Evolutionary conservation across 2,329 filamentous ascomycete genomes (phyloP), one percentile per base, ranked within the genome.

Genomic region (Lecanoromycetidae sp.): DNA sequence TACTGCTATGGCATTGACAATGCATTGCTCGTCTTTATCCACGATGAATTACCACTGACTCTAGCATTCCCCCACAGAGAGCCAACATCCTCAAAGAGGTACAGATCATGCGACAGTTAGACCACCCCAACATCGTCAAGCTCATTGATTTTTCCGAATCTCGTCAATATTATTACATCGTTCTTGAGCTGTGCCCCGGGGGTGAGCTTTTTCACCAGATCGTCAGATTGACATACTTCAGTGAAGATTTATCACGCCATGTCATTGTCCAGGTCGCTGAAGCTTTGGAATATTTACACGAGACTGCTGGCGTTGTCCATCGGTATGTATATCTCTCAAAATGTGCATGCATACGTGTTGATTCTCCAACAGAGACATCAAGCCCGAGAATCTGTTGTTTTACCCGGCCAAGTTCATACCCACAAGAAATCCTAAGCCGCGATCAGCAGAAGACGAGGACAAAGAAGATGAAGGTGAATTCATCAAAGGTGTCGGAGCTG

Each of bases 181-280:
- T 98, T 35, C 78, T 98, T 33, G 91, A 98, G 66, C 75, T 96
- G 35, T 94, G 90, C 49, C 87, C 88, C 0, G 91, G 91, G 50
- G 91, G 91, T 60, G 91, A 98, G 68, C 72, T 98, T 9, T 98
- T 98, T 72, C 91, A 98, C 64, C 90, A 96, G 63, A 96, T 98
- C 57, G 91, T 98, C 43, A 84, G 90, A 56, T 78, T 98, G 62
- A 98, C 91, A 12, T 98, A 96, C 64, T 98, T 98, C 63, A 96
- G 90, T 69, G 91, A 98, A 64, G 82, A 95, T 40, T 73, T 98
- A 1, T 93, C 88, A 44, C 77, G 91, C 55, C 91, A 96, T 63
- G 90, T 96, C 58, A 98, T 98, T 57, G 71, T 80, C 3, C 90
- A 96, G 62, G 91, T 98, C 13, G 91, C 91, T n/a, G 80, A 93